Evolutionary conservation across 2,329 filamentous ascomycete genomes (phyloP).

Genomic region (Phialocephala sp.): DNA sequence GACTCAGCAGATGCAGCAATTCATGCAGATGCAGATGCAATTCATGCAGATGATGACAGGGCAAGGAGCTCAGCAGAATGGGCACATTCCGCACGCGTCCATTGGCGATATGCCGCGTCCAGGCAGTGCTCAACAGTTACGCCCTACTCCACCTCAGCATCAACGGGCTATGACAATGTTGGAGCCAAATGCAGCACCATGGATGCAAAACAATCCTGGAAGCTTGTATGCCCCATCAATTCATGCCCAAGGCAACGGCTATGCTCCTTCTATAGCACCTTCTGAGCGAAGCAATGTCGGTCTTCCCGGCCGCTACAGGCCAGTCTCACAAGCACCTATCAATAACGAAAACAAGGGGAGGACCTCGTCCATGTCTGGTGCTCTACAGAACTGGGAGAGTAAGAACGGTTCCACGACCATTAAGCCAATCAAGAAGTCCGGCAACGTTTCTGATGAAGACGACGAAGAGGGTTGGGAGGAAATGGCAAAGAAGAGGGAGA

Average conservation of each 20-base stretch:
- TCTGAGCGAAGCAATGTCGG: conserved; percentile 95
- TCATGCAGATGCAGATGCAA: conserved; percentile 95
- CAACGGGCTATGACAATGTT: conserved; percentile 83
- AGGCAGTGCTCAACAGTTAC: conserved; percentile 30
- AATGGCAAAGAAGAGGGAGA: conserved; percentile 71
- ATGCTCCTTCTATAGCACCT: conserved; percentile 90
- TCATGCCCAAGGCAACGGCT: conserved; percentile 55
- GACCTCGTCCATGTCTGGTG: conserved; percentile 41
- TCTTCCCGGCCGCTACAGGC: conserved; percentile 86
- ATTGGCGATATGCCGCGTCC: conserved; percentile 35
- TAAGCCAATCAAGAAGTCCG: conserved; percentile 48
- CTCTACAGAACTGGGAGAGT: conserved; percentile 39
- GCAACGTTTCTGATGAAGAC: conserved; percentile 60
- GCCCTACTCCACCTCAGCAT: conserved; percentile 32
- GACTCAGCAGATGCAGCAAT: conserved; percentile 82
- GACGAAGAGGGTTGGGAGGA: conserved; percentile 73
- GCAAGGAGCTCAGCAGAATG: conserved; percentile 30
- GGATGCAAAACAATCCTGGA: conserved; percentile 53
- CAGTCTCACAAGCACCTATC: conserved; percentile 72
- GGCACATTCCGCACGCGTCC: conserved; percentile 34
- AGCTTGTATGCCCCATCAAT: conserved; percentile 57
- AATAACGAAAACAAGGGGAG: conserved; percentile 41
- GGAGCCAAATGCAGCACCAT: conserved; percentile 67
- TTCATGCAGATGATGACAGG: conserved; percentile 83
- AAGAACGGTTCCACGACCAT: conserved; percentile 49